Percentiles rank a stretch among this genome's conserved stretches.
Conservation (phyloP, 805 yeast species). For the Cyberlindnera galapagoensis region DNA sequence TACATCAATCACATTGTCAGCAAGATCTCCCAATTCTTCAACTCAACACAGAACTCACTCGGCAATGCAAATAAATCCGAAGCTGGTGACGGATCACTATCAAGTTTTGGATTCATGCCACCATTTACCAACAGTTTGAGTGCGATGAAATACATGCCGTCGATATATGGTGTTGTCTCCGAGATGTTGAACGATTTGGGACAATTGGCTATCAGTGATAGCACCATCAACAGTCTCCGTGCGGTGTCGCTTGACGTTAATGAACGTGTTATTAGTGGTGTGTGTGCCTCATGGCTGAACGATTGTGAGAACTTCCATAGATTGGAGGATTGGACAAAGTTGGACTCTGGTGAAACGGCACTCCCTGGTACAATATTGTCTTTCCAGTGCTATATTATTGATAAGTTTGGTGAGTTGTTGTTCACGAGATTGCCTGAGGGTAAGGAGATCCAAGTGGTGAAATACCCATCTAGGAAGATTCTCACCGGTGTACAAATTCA, state of each 20-base stretch:
- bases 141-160: slow-evolving; percentile 44
- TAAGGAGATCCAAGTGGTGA: slow-evolving; percentile 29
- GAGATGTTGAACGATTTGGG: slow-evolving; percentile 37
- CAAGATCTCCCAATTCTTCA: slow-evolving; percentile 26
- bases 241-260: slow-evolving; percentile 31
- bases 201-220: slow-evolving; percentile 34
- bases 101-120: slow-evolving; percentile 52
- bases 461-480: slow-evolving; percentile 30
- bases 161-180: slow-evolving; percentile 37
- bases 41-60: slow-evolving; percentile 25
- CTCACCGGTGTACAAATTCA: slow-evolving; percentile 34
- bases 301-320: slow-evolving; percentile 38
- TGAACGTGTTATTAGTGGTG: slow-evolving; percentile 39
- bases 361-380: slow-evolving; percentile 30
- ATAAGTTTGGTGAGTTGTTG: slow-evolving; percentile 27
- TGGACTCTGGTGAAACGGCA: slow-evolving; percentile 30
- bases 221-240: slow-evolving; percentile 31
- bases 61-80: slow-evolving; percentile 8
- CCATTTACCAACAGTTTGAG: slow-evolving; percentile 59
- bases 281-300: slow-evolving; percentile 44
- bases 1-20: slow-evolving; percentile 30
- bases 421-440: slow-evolving; percentile 30
- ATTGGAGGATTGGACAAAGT: slow-evolving; percentile 34
- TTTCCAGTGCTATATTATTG: slow-evolving; percentile 29
- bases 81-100: slow-evolving; percentile 23